Percentiles rank a stretch among this genome's conserved stretches.
These are phyloP conservation scores for Triangularia verruculosa DNA, from an alignment of 2,329 filamentous ascomycete genomes.

Conservation along the genomic window DNA sequence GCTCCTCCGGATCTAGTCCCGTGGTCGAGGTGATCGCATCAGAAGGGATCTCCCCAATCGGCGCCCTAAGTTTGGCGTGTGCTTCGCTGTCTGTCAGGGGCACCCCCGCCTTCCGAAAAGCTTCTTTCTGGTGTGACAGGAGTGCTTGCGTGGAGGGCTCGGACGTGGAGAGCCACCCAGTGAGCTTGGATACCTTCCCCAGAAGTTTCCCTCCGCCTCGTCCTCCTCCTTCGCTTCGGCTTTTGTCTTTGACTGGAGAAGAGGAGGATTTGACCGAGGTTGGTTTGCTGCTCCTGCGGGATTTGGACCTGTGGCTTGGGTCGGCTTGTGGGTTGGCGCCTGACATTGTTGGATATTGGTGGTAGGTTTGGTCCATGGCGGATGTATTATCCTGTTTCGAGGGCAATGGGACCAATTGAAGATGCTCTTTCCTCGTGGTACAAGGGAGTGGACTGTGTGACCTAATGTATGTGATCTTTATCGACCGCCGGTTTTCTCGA, in stretches of 20 bases:
- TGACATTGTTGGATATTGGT: background rate
- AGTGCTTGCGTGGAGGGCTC: slow-evolving; percentile 51
- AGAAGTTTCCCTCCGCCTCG: slow-evolving; percentile 31
- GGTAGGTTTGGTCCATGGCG: background rate
- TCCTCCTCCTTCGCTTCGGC: slow-evolving; percentile 24
- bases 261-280: background rate
- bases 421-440: background rate
- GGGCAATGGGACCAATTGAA: background rate
- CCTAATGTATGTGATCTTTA: background rate
- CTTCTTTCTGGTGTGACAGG: slow-evolving; percentile 43
- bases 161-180: slow-evolving; percentile 45
- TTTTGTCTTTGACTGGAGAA: background rate
- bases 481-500: background rate
- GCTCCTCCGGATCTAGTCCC: slow-evolving; percentile 47
- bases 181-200: slow-evolving; percentile 36
- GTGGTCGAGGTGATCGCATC: slow-evolving; percentile 42
- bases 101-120: slow-evolving; percentile 45
- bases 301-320: background rate
- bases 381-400: background rate
- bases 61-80: slow-evolving; percentile 45
- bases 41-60: slow-evolving; percentile 44
- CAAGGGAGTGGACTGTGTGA: background rate
- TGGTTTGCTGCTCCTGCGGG: background rate
- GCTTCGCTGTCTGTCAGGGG: slow-evolving; percentile 35
- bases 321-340: background rate